These are phyloP conservation scores for Magnolia sinica DNA, from an alignment of 164 flowering plant genomes.

Conservation along the genomic window DNA sequence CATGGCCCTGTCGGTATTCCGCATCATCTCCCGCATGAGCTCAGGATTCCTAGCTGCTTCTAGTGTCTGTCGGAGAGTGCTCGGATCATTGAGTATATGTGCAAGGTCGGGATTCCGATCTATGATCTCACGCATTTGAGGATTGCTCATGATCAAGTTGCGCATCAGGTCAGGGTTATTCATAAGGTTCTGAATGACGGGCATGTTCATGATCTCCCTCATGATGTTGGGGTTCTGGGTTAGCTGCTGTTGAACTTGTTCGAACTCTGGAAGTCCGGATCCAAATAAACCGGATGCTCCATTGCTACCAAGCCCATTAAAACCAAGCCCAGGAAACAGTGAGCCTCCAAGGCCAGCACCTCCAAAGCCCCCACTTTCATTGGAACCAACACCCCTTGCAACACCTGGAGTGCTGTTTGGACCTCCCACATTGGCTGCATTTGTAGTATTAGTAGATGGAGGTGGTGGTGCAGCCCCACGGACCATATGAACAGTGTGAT, in stretches of 20 bases:
- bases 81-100: conserved; percentile 85
- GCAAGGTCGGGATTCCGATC: conserved; percentile 93
- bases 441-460: conserved; percentile 37
- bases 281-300: conserved; percentile 63
- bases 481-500: conserved; percentile 83
- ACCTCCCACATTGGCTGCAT: conserved; percentile 34
- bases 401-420: conserved; percentile 27
- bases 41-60: conserved; percentile 96
- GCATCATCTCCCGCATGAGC: conserved; percentile 98
- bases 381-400: conserved; percentile 31
- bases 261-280: conserved; percentile 78
- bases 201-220: conserved; percentile 92
- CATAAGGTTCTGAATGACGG: conserved; percentile 77
- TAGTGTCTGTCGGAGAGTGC: conserved; percentile 77
- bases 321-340: conserved; percentile 61
- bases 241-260: conserved; percentile 78
- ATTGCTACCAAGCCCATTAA: conserved; percentile 45
- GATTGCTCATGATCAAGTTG: conserved; percentile 75
- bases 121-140: conserved; percentile 91
- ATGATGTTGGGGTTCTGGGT: conserved; percentile 88
- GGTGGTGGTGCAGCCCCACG: conserved; percentile 60
- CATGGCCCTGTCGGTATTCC: conserved; percentile 98
- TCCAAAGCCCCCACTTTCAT: conserved; percentile 46
- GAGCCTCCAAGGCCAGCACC: conserved; percentile 55
- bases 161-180: conserved; percentile 92